Evolutionary conservation across 345 rosid genomes (phyloP).

Genomic region (Capsella bursapastoris): DNA sequence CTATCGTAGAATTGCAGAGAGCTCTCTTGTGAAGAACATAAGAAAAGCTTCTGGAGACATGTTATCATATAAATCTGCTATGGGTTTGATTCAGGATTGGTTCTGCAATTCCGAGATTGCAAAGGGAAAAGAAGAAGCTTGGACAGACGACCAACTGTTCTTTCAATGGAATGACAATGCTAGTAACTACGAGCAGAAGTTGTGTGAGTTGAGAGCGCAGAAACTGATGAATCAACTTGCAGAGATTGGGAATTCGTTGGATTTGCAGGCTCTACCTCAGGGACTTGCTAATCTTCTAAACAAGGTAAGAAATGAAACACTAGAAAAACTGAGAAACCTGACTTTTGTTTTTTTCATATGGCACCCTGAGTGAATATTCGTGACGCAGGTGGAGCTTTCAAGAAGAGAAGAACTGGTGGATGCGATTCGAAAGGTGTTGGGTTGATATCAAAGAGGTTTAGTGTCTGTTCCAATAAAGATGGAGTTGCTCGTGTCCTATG

Average conservation of each 20-base stretch:
- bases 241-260: constrained; percentile 69
- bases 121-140: constrained; percentile 60
- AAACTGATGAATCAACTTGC: constrained; percentile 72
- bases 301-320: constrained; percentile 58
- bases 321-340: not conserved
- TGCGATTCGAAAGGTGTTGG: constrained; percentile 64
- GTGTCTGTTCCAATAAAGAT: constrained; percentile 23
- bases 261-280: constrained; percentile 84
- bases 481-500: too few relatives aligned
- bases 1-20: constrained; percentile 74
- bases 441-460: constrained; percentile 36
- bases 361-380: constrained; percentile 29
- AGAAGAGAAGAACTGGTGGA: constrained; percentile 54
- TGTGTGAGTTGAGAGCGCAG: constrained; percentile 75
- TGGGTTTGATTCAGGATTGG: constrained; percentile 76
- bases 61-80: constrained; percentile 66
- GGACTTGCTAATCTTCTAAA: constrained; percentile 85
- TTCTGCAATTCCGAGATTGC: constrained; percentile 67
- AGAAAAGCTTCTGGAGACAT: constrained; percentile 73
- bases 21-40: constrained; percentile 62
- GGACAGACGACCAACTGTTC: constrained; percentile 86
- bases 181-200: constrained; percentile 62
- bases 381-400: constrained; percentile 83
- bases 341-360: constrained; percentile 12
- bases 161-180: constrained; percentile 74